Conservation (phyloP, 2,329 filamentous ascomycete genomes). For the Alternaria novae-zelandiae region DNA sequence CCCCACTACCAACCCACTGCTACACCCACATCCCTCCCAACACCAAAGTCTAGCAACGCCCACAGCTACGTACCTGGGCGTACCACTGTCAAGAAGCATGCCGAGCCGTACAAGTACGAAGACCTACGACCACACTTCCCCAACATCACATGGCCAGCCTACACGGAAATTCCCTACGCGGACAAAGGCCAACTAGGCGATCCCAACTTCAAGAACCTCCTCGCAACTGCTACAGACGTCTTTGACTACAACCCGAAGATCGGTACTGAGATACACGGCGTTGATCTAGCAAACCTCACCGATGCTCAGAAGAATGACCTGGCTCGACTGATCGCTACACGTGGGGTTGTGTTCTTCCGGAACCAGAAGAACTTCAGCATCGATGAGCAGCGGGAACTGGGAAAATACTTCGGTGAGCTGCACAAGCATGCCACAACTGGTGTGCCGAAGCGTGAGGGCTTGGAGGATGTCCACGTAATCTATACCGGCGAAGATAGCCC, state of each 20-base stretch:
- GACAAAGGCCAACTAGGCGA: conserved; percentile 64
- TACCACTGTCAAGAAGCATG: conserved; percentile 53
- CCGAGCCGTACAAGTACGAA: conserved; percentile 58
- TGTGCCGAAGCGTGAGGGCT: conserved; percentile 55
- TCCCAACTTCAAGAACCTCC: conserved; percentile 60
- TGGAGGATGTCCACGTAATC: conserved; percentile 65
- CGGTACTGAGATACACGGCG: conserved; percentile 60
- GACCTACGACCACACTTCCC: conserved; percentile 62
- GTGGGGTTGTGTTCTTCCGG: conserved; percentile 66
- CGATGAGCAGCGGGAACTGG: conserved; percentile 60
- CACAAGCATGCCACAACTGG: conserved; percentile 64
- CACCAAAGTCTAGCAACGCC: conserved; percentile 27
- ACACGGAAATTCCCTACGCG: conserved; percentile 57
- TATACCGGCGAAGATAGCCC: conserved; percentile 60
- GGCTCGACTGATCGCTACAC: conserved; percentile 59
- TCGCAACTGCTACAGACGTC: conserved; percentile 59
- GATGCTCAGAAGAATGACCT: conserved; percentile 62
- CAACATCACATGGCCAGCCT: conserved; percentile 58
- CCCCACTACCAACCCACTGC: conserved; percentile 23
- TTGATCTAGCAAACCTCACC: conserved; percentile 58
- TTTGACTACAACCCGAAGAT: conserved; percentile 65
- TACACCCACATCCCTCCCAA: conserved; percentile 15
- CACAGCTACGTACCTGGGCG: conserved; percentile 58
- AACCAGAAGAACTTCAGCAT: conserved; percentile 62
- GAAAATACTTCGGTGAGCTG: conserved; percentile 59